Conservation (phyloP, 2,329 filamentous ascomycete genomes). For the Trichoderma aggressivum region DNA sequence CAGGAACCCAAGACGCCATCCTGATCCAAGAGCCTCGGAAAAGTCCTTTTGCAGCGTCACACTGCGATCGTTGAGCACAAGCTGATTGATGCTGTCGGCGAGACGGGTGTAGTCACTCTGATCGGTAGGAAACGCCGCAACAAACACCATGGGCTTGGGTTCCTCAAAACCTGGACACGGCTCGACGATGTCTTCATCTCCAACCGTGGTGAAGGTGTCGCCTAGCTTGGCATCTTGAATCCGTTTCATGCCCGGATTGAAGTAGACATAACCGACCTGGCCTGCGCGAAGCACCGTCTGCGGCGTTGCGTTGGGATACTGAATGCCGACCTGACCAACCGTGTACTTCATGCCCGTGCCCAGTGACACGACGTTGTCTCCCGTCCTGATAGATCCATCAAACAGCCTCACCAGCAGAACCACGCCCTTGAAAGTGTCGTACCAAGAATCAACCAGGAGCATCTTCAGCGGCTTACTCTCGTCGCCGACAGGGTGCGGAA, state of each 20-base stretch:
- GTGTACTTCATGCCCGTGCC: slow-evolving; percentile 86
- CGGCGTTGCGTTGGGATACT: slow-evolving; percentile 83
- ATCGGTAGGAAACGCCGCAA: slow-evolving; percentile 92
- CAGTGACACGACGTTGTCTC: slow-evolving; percentile 83
- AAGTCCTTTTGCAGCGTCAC: slow-evolving; percentile 92
- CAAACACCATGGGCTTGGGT: slow-evolving; percentile 98
- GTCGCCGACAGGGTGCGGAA: slow-evolving; percentile 78
- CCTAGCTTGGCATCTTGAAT: slow-evolving; percentile 95
- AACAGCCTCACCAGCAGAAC: slow-evolving; percentile 89
- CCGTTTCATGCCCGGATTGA: slow-evolving; percentile 97
- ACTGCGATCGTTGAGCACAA: slow-evolving; percentile 91
- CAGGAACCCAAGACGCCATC: slow-evolving; percentile 90
- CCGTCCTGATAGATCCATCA: slow-evolving; percentile 77
- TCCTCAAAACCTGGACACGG: slow-evolving; percentile 92
- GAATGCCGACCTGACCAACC: slow-evolving; percentile 94
- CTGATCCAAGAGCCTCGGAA: slow-evolving; percentile 87
- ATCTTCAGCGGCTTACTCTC: slow-evolving; percentile 70
- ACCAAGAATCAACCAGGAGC: slow-evolving; percentile 96
- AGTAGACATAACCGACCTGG: slow-evolving; percentile 93
- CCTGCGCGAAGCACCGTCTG: slow-evolving; percentile 80
- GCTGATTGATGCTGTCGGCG: slow-evolving; percentile 89
- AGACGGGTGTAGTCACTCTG: slow-evolving; percentile 82
- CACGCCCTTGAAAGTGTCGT: slow-evolving; percentile 92
- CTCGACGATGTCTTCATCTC: slow-evolving; percentile 70
- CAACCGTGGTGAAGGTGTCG: slow-evolving; percentile 86